A percentile compares a stretch with the other conserved stretches of the same genome.
phyloP scores from a whole-genome alignment of 768 basidiomycete genomes.

The Hirschioporus abietinus region DNA sequence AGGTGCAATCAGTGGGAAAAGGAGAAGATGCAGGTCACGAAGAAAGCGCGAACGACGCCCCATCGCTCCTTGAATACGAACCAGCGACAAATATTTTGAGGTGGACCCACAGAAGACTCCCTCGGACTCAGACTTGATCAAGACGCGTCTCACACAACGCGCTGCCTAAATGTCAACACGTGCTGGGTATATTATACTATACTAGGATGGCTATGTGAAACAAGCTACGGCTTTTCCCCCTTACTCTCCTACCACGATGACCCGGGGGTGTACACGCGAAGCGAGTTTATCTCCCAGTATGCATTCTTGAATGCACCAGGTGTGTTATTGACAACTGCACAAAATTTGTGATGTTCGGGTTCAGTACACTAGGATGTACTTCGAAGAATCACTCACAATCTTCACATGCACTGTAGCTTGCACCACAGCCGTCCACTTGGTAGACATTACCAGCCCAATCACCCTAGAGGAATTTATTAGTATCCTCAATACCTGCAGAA shows the following conservation, averaged over 20 bases:
- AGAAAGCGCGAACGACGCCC: not conserved
- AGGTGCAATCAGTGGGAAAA: not conserved
- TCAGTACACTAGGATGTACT: not conserved
- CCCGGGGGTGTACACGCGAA: slow-evolving; percentile 45
- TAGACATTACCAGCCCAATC: slow-evolving; percentile 46
- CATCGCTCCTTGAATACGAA: not conserved
- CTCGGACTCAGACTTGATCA: not conserved
- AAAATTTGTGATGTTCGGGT: not conserved
- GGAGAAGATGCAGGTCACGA: not conserved
- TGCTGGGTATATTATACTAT: slow-evolving; percentile 1
- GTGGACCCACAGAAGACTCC: not conserved
- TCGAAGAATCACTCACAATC: not conserved
- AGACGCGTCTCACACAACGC: not conserved
- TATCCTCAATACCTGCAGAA: not conserved
- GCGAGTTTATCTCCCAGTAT: slow-evolving; percentile 64
- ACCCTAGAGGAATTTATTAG: slow-evolving; percentile 35
- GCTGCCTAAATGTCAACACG: not conserved
- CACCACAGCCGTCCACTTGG: slow-evolving; percentile 32
- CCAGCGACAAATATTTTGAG: slow-evolving; percentile 1
- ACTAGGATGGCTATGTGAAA: not conserved
- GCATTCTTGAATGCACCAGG: slow-evolving; percentile 57
- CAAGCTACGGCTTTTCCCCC: not conserved
- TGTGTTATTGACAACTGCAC: slow-evolving; percentile 51
- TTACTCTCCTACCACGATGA: not conserved
- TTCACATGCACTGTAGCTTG: slow-evolving; percentile 8